Base-by-base conservation (phyloP, 2,329 filamentous ascomycete species). In the Pseudogymnoascus sp. region DNA sequence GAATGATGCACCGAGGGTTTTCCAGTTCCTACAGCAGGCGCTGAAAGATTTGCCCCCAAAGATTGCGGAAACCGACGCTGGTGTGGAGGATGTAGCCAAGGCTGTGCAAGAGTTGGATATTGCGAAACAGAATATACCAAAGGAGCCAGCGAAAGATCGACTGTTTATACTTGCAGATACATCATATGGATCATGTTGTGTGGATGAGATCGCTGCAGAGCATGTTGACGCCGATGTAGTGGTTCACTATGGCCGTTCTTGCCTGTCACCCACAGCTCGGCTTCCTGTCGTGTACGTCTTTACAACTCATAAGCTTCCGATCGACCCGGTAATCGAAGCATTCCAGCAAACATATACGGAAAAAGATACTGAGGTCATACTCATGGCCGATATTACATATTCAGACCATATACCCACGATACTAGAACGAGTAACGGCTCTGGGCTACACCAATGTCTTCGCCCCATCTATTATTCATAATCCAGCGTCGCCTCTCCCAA, bases 181-280 rank as follows among this genome's bases (percentile, higher is more conserved):
- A 2, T 97, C 93, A 1, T 99, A 97, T 75, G 95, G 94, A 64
- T 88, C 93, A 0, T 99, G 94, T 76, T 99, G 94, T 71, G 92
- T 97, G 16, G 94, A 99, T 71, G 94, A 99, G 77, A 88, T 97
- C 41, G 94, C 94, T 0, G 94, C 94, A 2, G 92, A 99, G 74
- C 94, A 99, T 73, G 89, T 91, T 14, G 83, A 91, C 69, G 92
- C 94, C 5, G 89, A 97, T 65, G 90, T 92, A 0, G 90, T 97
- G 1, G 88, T 99, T 12, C 94, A 99, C 73, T 99, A 97, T 69
- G 94, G 94, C 2, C 83, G 94, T 60, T 89, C 93, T 0, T 99
- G 94, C 72, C 80, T 99, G 23, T 97, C 92, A 6, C 93, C 93
- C 0, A 96, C 93, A 0, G 89, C 90, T 9, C 81, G 92, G 62